Evolutionary conservation across 306 rosid genomes (phyloP), one percentile per base, ranked within the genome.

Genomic region (Trichosanthes cucumerina): DNA sequence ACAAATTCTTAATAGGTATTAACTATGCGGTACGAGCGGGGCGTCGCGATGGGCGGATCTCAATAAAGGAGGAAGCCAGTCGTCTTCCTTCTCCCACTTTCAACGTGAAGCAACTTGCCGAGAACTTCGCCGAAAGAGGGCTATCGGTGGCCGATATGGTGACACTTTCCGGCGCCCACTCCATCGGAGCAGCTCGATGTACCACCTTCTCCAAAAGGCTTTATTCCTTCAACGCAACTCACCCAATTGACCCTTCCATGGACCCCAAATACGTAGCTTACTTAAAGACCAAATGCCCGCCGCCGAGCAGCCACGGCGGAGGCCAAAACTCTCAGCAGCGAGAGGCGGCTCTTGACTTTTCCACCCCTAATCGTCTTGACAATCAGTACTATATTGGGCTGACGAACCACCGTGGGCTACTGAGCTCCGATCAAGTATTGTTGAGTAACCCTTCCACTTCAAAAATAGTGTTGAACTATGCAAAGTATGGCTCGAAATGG

Each of bases 161-260:
- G 49, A 81, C 85, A 18, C 75, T 85, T 23, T 85, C 85, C 0
- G 85, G 85, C 9, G 88, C 88, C 26, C 88, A 83, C 78, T 86
- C 86, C 33, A 83, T 86, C 21, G 84, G 86, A 1, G 79, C 41
- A n/a, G 75, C 88, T 23, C 86, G 31, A 24, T 85, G 86, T 46
- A 60, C 80, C 12, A 36, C 88, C 8, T 82, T 85, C 81, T 57
- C 82, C 3, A 8, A 6, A 1, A 71, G 79, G 1, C 58, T 82
- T 23, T 82, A 78, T 74, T 14, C 80, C 41, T 83, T 85, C 80
- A 78, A 85, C 18, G 41, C 79, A 12, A 77, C 86, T 56, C 86
- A 80, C 26, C 76, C 64, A 2, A 76, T 63, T 44, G 86, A 82
- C 56, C 84, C 80, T 39, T 80, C 88, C 5, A 26, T 85, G 78